A percentile compares a stretch with the other conserved stretches of the same genome.
Evolutionary conservation across 1,284 basidiomycete genomes (phyloP).

Genomic region (Uromyces viciae-fabae): DNA sequence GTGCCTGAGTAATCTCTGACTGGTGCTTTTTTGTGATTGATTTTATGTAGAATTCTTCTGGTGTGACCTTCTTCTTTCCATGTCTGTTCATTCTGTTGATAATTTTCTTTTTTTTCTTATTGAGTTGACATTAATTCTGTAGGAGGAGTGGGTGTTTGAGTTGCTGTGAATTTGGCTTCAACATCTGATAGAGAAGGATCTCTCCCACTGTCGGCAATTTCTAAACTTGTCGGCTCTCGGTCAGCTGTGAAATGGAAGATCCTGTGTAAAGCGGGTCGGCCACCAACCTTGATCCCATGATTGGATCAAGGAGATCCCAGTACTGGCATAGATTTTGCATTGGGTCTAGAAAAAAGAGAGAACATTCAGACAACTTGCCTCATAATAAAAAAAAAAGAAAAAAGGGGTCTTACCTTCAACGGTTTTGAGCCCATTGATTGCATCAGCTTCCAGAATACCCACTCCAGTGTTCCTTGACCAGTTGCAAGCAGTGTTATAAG

Average conservation of each 20-base stretch:
- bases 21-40: not conserved
- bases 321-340: not conserved
- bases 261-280: not conserved
- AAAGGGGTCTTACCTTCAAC: constrained; percentile 8
- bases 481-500: constrained; percentile 1
- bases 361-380: not conserved
- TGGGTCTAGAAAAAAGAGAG: not conserved
- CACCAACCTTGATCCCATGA: not conserved
- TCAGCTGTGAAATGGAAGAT: not conserved
- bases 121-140: not conserved
- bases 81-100: not conserved
- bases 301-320: not conserved
- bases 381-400: not conserved
- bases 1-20: not conserved
- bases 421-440: not conserved
- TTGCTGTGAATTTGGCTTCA: too few relatives aligned
- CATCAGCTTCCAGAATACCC: not conserved
- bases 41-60: constrained; percentile 1
- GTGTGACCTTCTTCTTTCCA: not conserved
- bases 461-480: not conserved
- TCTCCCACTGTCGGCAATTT: too few relatives aligned
- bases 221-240: too few relatives aligned
- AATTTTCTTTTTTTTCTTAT: not conserved
- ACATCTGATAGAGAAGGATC: too few relatives aligned
- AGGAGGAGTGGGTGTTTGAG: not conserved